Evolutionary conservation across 139 green algal genomes (phyloP).

Genomic region (Coelastrella sp.): DNA sequence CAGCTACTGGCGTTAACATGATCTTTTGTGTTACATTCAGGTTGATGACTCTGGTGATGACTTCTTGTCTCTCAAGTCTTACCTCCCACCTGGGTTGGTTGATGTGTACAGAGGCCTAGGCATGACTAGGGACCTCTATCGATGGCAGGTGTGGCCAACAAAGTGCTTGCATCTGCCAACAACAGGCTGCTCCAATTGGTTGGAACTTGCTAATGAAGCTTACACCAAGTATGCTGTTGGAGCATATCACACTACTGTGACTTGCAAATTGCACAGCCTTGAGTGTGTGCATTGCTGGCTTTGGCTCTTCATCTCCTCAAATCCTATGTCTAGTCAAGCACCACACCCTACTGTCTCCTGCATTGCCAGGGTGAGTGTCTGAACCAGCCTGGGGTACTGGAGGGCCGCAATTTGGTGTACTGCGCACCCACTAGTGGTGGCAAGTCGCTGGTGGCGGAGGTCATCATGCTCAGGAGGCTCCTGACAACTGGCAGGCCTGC

Average conservation of each 20-base stretch:
- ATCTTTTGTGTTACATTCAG: too few species aligned
- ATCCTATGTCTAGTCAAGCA: too few species aligned
- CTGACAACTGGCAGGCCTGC: conserved; percentile 51
- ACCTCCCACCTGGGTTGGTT: conserved; percentile 45
- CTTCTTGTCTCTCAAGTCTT: not conserved
- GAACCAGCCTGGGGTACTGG: conserved; percentile 71
- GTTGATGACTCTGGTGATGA: not conserved
- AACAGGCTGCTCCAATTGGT: too few species aligned
- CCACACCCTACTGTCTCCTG: too few species aligned
- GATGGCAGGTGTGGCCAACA: conserved; percentile 73
- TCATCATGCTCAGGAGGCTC: conserved; percentile 75
- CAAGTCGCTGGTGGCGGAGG: conserved; percentile 83
- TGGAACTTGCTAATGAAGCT: too few species aligned
- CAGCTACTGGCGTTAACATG: too few species aligned
- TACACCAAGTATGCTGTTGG: too few species aligned
- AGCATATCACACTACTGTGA: too few species aligned
- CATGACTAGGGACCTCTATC: conserved; percentile 75
- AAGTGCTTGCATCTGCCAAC: not conserved
- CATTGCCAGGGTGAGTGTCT: conserved; percentile 72
- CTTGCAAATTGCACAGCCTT: too few species aligned
- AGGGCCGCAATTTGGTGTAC: conserved; percentile 87
- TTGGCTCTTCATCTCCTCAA: too few species aligned
- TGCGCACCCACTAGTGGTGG: conserved; percentile 85
- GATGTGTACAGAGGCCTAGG: conserved; percentile 62
- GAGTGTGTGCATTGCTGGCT: too few species aligned